Evolutionary conservation across 106 monocot genomes (phyloP).

Genomic region (Vanilla planifolia): DNA sequence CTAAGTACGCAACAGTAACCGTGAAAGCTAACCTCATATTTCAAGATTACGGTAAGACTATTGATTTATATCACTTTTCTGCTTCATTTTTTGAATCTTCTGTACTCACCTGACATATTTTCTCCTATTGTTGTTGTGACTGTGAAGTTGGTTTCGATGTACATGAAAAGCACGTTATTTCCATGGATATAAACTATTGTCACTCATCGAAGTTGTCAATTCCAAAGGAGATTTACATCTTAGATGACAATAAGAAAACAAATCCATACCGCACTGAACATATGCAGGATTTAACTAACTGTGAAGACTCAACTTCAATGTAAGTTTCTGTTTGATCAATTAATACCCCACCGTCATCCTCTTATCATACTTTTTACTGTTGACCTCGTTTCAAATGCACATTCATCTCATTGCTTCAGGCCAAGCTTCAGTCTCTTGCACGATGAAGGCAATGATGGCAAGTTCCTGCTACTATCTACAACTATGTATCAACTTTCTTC

Average conservation of each 20-base stretch:
- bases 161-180: slow-evolving; percentile 60
- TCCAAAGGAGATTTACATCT: slow-evolving; percentile 48
- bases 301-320: slow-evolving; percentile 22
- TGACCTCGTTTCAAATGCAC: background rate
- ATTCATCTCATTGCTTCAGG: slow-evolving; percentile 16
- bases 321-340: slow-evolving; percentile 24
- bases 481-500: background rate
- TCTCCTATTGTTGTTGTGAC: slow-evolving; percentile 7
- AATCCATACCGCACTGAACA: slow-evolving; percentile 18
- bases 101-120: slow-evolving; percentile 6
- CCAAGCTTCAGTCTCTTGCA: slow-evolving; percentile 74
- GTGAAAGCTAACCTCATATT: slow-evolving; percentile 73
- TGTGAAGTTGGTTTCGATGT: slow-evolving; percentile 83
- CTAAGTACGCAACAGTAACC: slow-evolving; percentile 63
- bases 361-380: background rate
- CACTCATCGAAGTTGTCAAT: slow-evolving; percentile 17
- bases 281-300: slow-evolving; percentile 7
- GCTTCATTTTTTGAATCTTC: background rate
- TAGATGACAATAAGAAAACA: slow-evolving; percentile 35
- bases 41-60: slow-evolving; percentile 79
- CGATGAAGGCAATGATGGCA: slow-evolving; percentile 52
- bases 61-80: background rate
- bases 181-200: slow-evolving; percentile 21
- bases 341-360: background rate
- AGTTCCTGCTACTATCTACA: background rate